Base-by-base conservation (phyloP, 495 filamentous ascomycete species). In the Platismatia glauca region DNA sequence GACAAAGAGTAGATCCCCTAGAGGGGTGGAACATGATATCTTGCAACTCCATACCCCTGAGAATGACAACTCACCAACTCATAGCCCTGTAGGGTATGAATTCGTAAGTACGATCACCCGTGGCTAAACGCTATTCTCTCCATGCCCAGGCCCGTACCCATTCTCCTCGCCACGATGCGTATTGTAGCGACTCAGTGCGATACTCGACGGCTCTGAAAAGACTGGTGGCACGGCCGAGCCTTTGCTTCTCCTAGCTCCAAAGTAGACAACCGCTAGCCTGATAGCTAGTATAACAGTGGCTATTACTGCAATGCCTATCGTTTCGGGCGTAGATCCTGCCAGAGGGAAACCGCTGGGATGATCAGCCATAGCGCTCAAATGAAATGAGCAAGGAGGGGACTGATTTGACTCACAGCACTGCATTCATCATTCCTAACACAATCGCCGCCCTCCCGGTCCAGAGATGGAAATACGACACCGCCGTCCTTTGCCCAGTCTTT, bases 361-460 rank as follows among this genome's bases (percentile, higher is more conserved):
- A 1, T 60, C 18, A 59, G 58, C 6, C 24, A 34, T n/a, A 31
- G 13, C 35, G n/a, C 27, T 7, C 5, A 13, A 3, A n/a, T n/a
- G n/a, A n/a, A 35, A n/a, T 1, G 39, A 46, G 57, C 20, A 38
- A 29, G 16, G 6, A 41, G 5, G 29, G 29, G 29, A 41, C 20
- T 33, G 38, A 34, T 41, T 20, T 59, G 29, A 15, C 58, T 60
- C 37, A 60, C 58, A 60, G 58, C 20, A 60, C 58, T n/a, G 58
- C 58, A 52, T 60, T 60, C 4, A 60, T 5, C 43, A 60, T 60
- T 18, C 58, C 58, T 5, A 60, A 16, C 33, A 60, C 43, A 29
- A 60, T 39, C 11, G 37, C 58, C n/a, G 37, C 5, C 24, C 58
- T 46, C 22, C 58, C 58, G 12, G 29, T 27, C 58, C 58, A 60